phyloP scores from a whole-genome alignment of 345 rosid genomes.

The Camelina neglecta region DNA sequence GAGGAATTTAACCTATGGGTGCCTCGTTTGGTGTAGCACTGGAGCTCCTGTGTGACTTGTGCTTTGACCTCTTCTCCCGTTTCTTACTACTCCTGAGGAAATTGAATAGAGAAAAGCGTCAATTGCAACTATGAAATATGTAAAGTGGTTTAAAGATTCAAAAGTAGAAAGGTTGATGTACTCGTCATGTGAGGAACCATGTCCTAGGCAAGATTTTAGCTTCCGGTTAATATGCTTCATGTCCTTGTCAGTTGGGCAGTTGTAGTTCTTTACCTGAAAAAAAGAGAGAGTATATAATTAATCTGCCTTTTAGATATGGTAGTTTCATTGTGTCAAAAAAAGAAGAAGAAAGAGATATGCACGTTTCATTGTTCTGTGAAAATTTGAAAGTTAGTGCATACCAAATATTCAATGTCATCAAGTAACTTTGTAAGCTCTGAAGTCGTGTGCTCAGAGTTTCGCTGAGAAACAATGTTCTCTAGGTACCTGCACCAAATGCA shows the following conservation, averaged over 20 bases:
- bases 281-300: not conserved
- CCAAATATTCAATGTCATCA: slow-evolving; percentile 64
- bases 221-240: slow-evolving; percentile 96
- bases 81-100: slow-evolving; percentile 67
- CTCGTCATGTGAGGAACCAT: slow-evolving; percentile 83
- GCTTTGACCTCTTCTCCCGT: slow-evolving; percentile 91
- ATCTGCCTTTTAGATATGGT: slow-evolving; percentile 15
- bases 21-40: slow-evolving; percentile 46
- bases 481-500: slow-evolving; percentile 59
- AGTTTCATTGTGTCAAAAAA: not conserved
- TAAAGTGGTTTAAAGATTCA: slow-evolving; percentile 1
- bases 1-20: slow-evolving; percentile 25
- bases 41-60: slow-evolving; percentile 70
- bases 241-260: slow-evolving; percentile 89
- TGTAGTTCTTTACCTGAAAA: slow-evolving; percentile 63
- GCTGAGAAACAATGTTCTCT: slow-evolving; percentile 57
- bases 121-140: not conserved
- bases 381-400: slow-evolving; percentile 36
- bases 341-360: too few species aligned
- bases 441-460: slow-evolving; percentile 57
- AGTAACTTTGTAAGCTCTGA: slow-evolving; percentile 64
- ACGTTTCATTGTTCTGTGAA: slow-evolving; percentile 2
- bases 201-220: slow-evolving; percentile 91
- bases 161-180: slow-evolving; percentile 41
- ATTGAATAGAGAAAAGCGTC: not conserved